Evolutionary conservation across 192 early-diverging fungal genomes (phyloP).

Genomic region (Oehlia diaphana): DNA sequence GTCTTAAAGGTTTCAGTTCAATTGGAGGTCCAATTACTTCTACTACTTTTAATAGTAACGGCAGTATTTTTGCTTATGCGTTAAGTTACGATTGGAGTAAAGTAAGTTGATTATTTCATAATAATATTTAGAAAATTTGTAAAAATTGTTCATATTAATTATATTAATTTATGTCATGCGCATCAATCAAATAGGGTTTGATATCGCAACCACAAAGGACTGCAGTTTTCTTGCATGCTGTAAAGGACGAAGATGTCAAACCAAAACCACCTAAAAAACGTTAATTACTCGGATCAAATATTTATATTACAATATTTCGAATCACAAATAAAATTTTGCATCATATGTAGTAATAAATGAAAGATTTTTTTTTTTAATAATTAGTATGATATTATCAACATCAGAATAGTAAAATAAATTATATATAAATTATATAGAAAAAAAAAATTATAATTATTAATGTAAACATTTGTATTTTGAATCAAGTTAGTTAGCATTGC

Average conservation of each 20-base stretch:
- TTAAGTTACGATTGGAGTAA: constrained; percentile 85
- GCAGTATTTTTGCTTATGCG: constrained; percentile 90
- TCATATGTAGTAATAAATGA: not conserved
- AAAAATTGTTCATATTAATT: no score
- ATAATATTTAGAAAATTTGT: not conserved
- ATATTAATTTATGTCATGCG: not conserved
- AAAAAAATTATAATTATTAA: no score
- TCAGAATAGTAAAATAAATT: no score
- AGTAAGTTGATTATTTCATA: constrained; percentile 36
- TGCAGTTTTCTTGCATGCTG: constrained; percentile 21
- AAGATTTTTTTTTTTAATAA: no score
- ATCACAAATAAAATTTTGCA: not conserved
- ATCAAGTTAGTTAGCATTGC: no score
- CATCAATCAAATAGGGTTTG: not conserved
- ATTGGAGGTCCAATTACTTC: constrained; percentile 66
- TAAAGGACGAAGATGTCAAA: constrained; percentile 32
- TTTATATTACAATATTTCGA: no score
- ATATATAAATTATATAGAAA: no score
- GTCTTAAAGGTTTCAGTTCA: constrained; percentile 74
- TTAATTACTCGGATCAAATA: not conserved
- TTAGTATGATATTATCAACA: no score
- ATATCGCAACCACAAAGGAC: not conserved
- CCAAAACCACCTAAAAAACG: constrained; percentile 24
- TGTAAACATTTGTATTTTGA: no score
- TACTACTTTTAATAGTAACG: constrained; percentile 77